A percentile compares a stretch with the other conserved stretches of the same genome.
Conservation (phyloP, 2,329 filamentous ascomycete genomes). For the Corniculantispora saksenae region DNA sequence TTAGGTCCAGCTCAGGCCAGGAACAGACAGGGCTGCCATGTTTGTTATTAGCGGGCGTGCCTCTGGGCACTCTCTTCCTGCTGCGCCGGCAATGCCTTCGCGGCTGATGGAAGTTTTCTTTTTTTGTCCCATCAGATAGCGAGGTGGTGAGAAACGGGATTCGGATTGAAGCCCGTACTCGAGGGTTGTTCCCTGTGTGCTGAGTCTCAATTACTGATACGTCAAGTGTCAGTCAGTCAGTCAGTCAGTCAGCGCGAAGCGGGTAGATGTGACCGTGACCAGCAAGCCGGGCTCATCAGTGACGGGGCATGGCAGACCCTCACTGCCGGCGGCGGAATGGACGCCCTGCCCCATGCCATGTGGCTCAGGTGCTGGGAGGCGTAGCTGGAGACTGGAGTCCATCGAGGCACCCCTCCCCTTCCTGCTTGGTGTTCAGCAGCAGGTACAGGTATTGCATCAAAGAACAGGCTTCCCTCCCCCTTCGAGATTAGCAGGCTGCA, state of each 20-base stretch:
- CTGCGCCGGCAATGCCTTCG: neutral
- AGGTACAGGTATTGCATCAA: neutral
- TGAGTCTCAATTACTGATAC: neutral
- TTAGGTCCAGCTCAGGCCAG: conserved; percentile 8
- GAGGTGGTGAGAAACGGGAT: neutral
- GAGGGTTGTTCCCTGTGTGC: neutral
- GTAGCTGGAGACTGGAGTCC: neutral
- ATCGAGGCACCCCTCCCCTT: conserved; percentile 4
- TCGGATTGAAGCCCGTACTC: neutral
- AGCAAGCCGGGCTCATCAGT: conserved; percentile 5
- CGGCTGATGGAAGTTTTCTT: conserved; percentile 5
- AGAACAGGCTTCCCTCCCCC: neutral
- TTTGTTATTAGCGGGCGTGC: conserved; percentile 7
- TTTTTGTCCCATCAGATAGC: neutral
- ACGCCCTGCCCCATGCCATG: conserved; percentile 5
- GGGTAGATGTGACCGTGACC: conserved; percentile 7
- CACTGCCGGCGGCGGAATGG: conserved; percentile 14
- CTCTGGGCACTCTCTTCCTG: neutral
- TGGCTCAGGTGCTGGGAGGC: conserved; percentile 8
- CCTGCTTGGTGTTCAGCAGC: neutral
- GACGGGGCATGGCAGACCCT: conserved; percentile 1
- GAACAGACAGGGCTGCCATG: conserved; percentile 16
- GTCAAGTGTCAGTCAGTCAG: neutral
- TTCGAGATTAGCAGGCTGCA: neutral
- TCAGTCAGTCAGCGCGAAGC: conserved; percentile 8